These are phyloP conservation scores for Trichodelitschia bisporula DNA, from an alignment of 495 filamentous ascomycete species.

Conservation along the genomic window DNA sequence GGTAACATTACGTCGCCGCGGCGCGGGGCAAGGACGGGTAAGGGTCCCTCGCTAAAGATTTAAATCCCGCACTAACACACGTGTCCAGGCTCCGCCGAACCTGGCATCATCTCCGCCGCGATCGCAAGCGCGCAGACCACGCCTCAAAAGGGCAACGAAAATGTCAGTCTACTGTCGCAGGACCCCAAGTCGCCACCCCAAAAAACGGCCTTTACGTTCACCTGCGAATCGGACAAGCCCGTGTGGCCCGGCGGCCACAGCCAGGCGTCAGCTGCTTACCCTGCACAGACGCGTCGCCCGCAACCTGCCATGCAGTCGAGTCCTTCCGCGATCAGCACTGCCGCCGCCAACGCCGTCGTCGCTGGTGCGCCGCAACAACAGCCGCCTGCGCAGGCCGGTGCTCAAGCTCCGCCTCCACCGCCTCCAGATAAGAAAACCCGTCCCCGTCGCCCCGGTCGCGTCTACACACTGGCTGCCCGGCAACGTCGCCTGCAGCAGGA, in stretches of 20 bases:
- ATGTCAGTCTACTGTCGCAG: constrained; percentile 52
- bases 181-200: constrained; percentile 33
- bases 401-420: constrained; percentile 4
- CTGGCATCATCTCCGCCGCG: constrained; percentile 71
- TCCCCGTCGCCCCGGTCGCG: constrained; percentile 22
- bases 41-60: too few relatives aligned
- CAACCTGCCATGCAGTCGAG: too few relatives aligned
- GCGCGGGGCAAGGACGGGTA: too few relatives aligned
- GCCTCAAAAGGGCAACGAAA: constrained; percentile 35
- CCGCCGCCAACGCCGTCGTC: too few relatives aligned
- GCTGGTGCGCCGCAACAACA: constrained; percentile 10
- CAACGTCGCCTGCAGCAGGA: constrained; percentile 45
- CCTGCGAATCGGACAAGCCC: constrained; percentile 43
- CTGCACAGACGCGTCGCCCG: too few relatives aligned
- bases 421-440: constrained; percentile 26
- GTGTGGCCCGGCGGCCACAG: constrained; percentile 11
- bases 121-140: constrained; percentile 40
- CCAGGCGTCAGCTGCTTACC: too few relatives aligned
- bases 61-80: too few relatives aligned
- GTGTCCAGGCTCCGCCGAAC: too few relatives aligned
- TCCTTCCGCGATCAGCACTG: too few relatives aligned
- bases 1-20: too few relatives aligned
- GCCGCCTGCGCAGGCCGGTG: constrained; percentile 1
- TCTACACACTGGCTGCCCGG: constrained; percentile 37
- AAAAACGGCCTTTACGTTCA: constrained; percentile 80